A percentile compares a stretch with the other conserved stretches of the same genome.
Conservation (phyloP, 2,329 filamentous ascomycete genomes). For the Fusarium longipes region DNA sequence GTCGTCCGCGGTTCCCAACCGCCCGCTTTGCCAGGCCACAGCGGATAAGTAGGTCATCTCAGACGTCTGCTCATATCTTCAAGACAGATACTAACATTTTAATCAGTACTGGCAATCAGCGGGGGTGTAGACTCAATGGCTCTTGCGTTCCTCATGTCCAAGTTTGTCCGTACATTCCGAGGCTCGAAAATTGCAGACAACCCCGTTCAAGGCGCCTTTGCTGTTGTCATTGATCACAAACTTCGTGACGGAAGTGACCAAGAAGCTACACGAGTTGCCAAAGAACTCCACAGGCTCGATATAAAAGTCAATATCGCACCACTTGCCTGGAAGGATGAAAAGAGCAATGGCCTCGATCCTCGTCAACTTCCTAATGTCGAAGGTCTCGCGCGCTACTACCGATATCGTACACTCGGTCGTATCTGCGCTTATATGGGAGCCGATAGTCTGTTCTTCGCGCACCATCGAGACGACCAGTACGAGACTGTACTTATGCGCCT, state of each 20-base stretch:
- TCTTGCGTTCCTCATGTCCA: slow-evolving; percentile 77
- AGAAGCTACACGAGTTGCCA: slow-evolving; percentile 63
- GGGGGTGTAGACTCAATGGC: slow-evolving; percentile 99
- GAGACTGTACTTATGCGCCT: slow-evolving; percentile 90
- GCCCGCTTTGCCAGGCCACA: slow-evolving; percentile 51
- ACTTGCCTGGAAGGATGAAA: slow-evolving; percentile 61
- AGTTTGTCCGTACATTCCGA: slow-evolving; percentile 52
- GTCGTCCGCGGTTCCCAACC: slow-evolving; percentile 61
- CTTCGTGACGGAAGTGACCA: slow-evolving; percentile 62
- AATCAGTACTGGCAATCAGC: slow-evolving; percentile 80
- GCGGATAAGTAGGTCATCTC: slow-evolving; percentile 55
- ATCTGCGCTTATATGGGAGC: slow-evolving; percentile 66
- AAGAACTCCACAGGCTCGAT: slow-evolving; percentile 54
- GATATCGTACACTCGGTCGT: slow-evolving; percentile 77
- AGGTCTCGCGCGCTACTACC: slow-evolving; percentile 75
- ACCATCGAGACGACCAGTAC: slow-evolving; percentile 91
- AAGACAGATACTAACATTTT: neutral
- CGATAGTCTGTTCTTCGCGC: slow-evolving; percentile 77
- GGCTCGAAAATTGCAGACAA: slow-evolving; percentile 59
- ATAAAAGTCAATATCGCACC: slow-evolving; percentile 45
- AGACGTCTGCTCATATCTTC: neutral
- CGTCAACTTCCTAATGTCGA: slow-evolving; percentile 73
- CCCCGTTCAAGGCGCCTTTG: slow-evolving; percentile 55
- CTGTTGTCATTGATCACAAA: slow-evolving; percentile 68
- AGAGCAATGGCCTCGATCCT: slow-evolving; percentile 49